Evolutionary conservation across 805 yeast species (phyloP), one percentile per base, ranked within the genome.

Genomic region (Saturnispora sanitii): DNA sequence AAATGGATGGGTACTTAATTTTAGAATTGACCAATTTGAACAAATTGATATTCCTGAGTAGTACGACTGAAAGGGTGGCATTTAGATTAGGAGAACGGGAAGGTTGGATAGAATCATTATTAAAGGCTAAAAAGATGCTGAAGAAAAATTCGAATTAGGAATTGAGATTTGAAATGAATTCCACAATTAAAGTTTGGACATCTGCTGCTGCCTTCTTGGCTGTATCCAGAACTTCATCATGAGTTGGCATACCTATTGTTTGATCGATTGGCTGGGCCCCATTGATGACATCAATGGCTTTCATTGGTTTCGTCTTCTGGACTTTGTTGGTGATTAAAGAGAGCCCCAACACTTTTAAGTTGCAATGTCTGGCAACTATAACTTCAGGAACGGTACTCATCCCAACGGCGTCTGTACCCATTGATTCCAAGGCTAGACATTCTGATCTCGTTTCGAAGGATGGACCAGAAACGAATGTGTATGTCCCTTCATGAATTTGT

Each of bases 351-450:
- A 87, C 95, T 48, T 67, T 71, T 64, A 92, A 61, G 1, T 88
- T 94, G 44, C 79, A 72, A 58, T 92, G 97, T 57, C 95, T 77
- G 2, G 96, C 97, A 16, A 86, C 81, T 45, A 86, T 76, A 2
- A 86, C 95, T 61, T 90, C 98, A 0, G 98, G 96, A 26, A 90
- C 96, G 0, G 97, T 92, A 43, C 95, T 82, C 98, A 90, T 90
- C 4, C 97, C 97, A 2, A 88, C 97, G 0, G 92, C 83, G 60
- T 90, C 97, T 38, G 85, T 96, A 8, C 97, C 97, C 22, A 82
- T 48, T 5, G 64, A 50, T 45, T 77, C 60, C 35, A 90, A 65
- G 68, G 79, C 68, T 43, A 94, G 69, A n/a, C 81, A 82, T 64
- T 90, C 98, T 0, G 96, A 95, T 52, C 96, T 70, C 3, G 84